These are phyloP conservation scores for Neurospora sp. DNA, from an alignment of 495 filamentous ascomycete genomes.

Conservation along the genomic window DNA sequence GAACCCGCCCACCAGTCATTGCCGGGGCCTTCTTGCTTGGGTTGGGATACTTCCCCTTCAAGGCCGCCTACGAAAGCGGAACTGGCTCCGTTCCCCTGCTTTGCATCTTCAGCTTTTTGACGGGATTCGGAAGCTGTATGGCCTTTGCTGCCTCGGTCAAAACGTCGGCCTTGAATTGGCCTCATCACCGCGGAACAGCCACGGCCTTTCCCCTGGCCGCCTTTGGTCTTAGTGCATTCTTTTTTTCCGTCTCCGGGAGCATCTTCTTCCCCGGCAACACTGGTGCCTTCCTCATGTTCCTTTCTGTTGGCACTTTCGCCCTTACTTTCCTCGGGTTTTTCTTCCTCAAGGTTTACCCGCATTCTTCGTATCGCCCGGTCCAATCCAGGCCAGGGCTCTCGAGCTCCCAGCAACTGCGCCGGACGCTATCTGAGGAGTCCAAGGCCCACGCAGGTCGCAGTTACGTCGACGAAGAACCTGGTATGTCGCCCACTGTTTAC, in stretches of 20 bases:
- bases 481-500: background rate
- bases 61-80: conserved; percentile 49
- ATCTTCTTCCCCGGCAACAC: conserved; percentile 80
- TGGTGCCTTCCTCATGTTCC: conserved; percentile 63
- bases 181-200: conserved; percentile 80
- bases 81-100: conserved; percentile 59
- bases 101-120: conserved; percentile 74
- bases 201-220: conserved; percentile 87
- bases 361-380: conserved; percentile 54
- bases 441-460: background rate
- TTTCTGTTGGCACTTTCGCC: conserved; percentile 69
- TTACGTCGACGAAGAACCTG: conserved; percentile 29
- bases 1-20: conserved; percentile 67
- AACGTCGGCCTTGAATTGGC: conserved; percentile 84
- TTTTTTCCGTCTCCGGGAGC: conserved; percentile 73
- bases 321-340: conserved; percentile 66
- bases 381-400: conserved; percentile 44
- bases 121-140: conserved; percentile 77
- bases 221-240: conserved; percentile 92
- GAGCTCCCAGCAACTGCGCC: conserved; percentile 49
- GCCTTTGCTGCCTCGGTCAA: conserved; percentile 85
- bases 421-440: background rate
- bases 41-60: conserved; percentile 73
- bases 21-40: conserved; percentile 61
- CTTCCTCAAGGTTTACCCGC: conserved; percentile 70